Percentiles rank a stretch among this genome's conserved stretches.
Evolutionary conservation across 768 basidiomycete genomes (phyloP).

Genomic region (Auricularia auricula-judae): DNA sequence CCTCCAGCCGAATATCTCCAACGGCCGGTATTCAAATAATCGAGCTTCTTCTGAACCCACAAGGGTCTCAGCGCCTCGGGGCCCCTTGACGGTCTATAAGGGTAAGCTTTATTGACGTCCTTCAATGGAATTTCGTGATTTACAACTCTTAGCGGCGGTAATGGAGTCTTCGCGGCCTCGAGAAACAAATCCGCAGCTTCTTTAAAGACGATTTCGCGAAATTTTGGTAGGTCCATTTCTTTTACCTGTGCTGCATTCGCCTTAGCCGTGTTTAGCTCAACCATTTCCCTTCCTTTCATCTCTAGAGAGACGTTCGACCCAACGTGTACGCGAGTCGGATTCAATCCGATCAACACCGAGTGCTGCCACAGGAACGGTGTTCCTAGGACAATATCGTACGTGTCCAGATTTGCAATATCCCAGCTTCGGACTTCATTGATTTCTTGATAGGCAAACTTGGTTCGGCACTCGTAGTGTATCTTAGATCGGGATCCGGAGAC

Average conservation of each 20-base stretch:
- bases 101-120: neutral
- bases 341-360: neutral
- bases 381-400: conserved; percentile 26
- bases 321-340: neutral
- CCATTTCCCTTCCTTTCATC: neutral
- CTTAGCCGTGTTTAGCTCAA: neutral
- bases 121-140: conserved; percentile 5
- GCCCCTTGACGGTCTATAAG: conserved; percentile 2
- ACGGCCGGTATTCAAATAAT: conserved; percentile 1
- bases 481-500: conserved; percentile 6
- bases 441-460: conserved; percentile 4
- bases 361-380: conserved; percentile 26
- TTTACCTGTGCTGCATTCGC: neutral
- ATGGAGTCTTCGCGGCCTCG: neutral
- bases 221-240: neutral
- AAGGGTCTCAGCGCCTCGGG: neutral
- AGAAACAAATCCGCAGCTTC: neutral
- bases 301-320: neutral
- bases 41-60: conserved; percentile 1
- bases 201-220: neutral
- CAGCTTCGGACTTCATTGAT: conserved; percentile 7
- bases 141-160: conserved; percentile 1
- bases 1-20: conserved; percentile 2
- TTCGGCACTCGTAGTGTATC: conserved; percentile 3
- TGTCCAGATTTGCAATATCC: conserved; percentile 25